Evolutionary conservation across 2,329 filamentous ascomycete genomes (phyloP).

Genomic region (Davidsoniella neocaledoniae): DNA sequence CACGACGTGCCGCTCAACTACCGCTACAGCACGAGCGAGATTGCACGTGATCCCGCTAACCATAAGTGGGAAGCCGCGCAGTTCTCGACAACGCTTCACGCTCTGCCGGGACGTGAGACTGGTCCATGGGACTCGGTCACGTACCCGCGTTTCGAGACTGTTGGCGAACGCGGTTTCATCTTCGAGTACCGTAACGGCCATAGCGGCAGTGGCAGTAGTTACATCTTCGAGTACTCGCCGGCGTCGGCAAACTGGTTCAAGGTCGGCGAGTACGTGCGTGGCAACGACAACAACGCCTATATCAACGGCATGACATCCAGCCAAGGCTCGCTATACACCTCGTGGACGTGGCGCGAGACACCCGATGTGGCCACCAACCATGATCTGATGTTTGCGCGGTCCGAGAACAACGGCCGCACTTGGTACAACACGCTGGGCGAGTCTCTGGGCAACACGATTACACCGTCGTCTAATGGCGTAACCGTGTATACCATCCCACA

Average conservation of each 20-base stretch:
- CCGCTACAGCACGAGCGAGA: slow-evolving; percentile 11
- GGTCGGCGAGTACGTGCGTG: slow-evolving; percentile 13
- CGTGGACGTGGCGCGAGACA: slow-evolving; percentile 15
- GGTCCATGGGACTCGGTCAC: slow-evolving; percentile 13
- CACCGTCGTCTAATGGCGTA: not conserved
- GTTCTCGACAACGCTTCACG: slow-evolving; percentile 12
- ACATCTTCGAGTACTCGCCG: slow-evolving; percentile 13
- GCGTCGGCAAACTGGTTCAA: slow-evolving; percentile 11
- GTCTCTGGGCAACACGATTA: not conserved
- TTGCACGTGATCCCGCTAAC: slow-evolving; percentile 10
- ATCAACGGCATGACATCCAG: slow-evolving; percentile 14
- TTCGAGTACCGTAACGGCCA: slow-evolving; percentile 15
- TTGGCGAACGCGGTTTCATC: slow-evolving; percentile 12
- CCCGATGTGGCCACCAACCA: slow-evolving; percentile 15
- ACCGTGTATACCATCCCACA: slow-evolving; percentile 13
- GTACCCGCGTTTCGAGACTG: slow-evolving; percentile 14
- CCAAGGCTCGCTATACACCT: slow-evolving; percentile 12
- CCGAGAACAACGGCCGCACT: slow-evolving; percentile 12
- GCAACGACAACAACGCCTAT: slow-evolving; percentile 14
- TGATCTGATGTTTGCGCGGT: slow-evolving; percentile 14
- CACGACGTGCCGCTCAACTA: slow-evolving; percentile 16
- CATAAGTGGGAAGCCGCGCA: slow-evolving; percentile 12
- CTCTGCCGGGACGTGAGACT: slow-evolving; percentile 12
- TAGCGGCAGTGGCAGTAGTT: slow-evolving; percentile 14
- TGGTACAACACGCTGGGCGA: slow-evolving; percentile 13